Conservation (phyloP, 2,329 filamentous ascomycete genomes). For the Nakataea oryzae region DNA sequence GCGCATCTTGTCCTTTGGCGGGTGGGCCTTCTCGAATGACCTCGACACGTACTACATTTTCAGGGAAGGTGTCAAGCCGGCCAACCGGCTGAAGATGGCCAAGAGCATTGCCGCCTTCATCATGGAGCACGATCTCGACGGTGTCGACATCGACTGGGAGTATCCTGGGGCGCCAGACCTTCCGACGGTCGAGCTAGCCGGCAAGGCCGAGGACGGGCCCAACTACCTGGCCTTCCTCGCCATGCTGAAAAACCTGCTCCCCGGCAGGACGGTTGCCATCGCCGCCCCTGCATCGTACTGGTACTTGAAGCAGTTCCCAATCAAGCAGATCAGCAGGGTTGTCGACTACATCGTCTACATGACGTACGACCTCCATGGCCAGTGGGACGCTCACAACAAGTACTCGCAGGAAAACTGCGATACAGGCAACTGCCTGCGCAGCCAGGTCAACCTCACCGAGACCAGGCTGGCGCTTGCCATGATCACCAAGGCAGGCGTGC, state of each 20-base stretch:
- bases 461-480: conserved; percentile 15
- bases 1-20: conserved; percentile 30
- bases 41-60: conserved; percentile 24
- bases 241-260: conserved; percentile 11
- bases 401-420: conserved; percentile 11
- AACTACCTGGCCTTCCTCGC: conserved; percentile 20
- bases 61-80: conserved; percentile 11
- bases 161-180: conserved; percentile 8
- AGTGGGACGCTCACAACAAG: conserved; percentile 15
- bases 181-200: conserved; percentile 7
- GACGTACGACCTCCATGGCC: conserved; percentile 25
- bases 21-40: conserved; percentile 30
- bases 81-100: conserved; percentile 5
- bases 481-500: conserved; percentile 23
- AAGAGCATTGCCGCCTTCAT: conserved; percentile 4
- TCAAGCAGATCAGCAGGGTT: conserved; percentile 14
- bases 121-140: conserved; percentile 5
- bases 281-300: conserved; percentile 19
- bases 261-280: conserved; percentile 14
- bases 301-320: conserved; percentile 21
- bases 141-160: conserved; percentile 8
- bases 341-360: conserved; percentile 23
- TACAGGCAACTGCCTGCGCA: conserved; percentile 22
- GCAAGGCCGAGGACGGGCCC: conserved; percentile 12
- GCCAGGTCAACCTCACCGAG: conserved; percentile 23